A percentile compares a stretch with the other conserved stretches of the same genome.
These are phyloP conservation scores for Sanghuangporus weigelae DNA, from an alignment of 1,284 basidiomycete genomes.

Conservation along the genomic window DNA sequence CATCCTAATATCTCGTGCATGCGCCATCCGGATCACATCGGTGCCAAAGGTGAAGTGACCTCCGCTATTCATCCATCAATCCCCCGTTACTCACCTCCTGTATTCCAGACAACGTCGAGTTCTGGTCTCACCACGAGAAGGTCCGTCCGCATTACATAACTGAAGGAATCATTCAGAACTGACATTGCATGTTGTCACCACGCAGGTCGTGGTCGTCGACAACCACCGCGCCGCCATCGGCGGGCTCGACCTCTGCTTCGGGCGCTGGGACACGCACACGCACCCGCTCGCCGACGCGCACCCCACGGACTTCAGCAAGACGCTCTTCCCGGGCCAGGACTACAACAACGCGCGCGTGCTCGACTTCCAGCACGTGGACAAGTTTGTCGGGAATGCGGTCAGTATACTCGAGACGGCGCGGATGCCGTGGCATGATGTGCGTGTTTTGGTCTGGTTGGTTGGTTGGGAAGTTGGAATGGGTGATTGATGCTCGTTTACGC, in stretches of 20 bases:
- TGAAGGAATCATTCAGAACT: no score
- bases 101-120: conserved; percentile 61
- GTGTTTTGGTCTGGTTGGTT: conserved; percentile 22
- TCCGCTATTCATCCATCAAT: not conserved
- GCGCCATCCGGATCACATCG: conserved; percentile 87
- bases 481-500: not conserved
- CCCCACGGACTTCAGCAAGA: conserved; percentile 74
- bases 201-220: conserved; percentile 75
- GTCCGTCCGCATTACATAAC: no score
- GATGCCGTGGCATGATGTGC: conserved; percentile 89
- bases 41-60: conserved; percentile 55
- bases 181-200: not conserved
- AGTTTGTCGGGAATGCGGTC: conserved; percentile 73
- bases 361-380: conserved; percentile 79
- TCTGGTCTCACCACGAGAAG: conserved; percentile 85
- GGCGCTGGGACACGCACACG: conserved; percentile 88
- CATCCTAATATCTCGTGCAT: conserved; percentile 84
- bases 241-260: conserved; percentile 89
- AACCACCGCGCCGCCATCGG: conserved; percentile 80
- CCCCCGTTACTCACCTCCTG: not conserved
- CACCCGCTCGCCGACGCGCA: conserved; percentile 89
- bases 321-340: conserved; percentile 91
- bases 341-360: conserved; percentile 83
- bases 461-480: not conserved
- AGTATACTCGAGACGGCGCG: conserved; percentile 67